A percentile compares a stretch with the other conserved stretches of the same genome.
Evolutionary conservation across 805 yeast genomes (phyloP).

Genomic region (Ogataea pini): DNA sequence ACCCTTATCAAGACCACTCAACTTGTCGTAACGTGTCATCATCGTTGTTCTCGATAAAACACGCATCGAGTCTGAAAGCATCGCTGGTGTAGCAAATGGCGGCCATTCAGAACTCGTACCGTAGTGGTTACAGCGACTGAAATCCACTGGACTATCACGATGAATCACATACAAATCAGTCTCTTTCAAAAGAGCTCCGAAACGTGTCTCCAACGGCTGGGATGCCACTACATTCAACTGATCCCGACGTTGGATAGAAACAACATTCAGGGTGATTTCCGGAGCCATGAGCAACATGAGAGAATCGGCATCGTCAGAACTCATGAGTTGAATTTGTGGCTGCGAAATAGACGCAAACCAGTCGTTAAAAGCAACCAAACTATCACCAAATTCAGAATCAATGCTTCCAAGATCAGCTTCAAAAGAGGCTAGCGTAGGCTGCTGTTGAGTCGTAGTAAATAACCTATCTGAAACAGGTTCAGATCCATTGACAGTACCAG

Average conservation of each 20-base stretch:
- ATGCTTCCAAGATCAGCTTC: neutral
- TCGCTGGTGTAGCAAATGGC: conserved; percentile 76
- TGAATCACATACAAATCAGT: conserved; percentile 73
- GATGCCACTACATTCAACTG: conserved; percentile 16
- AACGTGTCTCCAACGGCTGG: conserved; percentile 59
- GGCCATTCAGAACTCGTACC: conserved; percentile 61
- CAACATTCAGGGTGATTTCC: conserved; percentile 62
- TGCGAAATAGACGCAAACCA: conserved; percentile 67
- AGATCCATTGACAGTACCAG: neutral
- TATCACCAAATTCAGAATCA: conserved; percentile 16
- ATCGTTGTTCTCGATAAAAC: conserved; percentile 66
- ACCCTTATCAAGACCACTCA: conserved; percentile 39
- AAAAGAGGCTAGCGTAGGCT: neutral
- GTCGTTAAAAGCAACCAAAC: conserved; percentile 47
- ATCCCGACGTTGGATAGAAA: conserved; percentile 54
- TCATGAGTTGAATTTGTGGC: conserved; percentile 78
- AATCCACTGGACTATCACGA: conserved; percentile 42
- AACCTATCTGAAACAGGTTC: neutral
- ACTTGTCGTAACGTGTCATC: conserved; percentile 58
- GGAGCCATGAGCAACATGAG: conserved; percentile 76
- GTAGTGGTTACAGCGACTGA: neutral
- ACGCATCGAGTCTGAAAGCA: conserved; percentile 48
- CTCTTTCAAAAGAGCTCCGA: conserved; percentile 64
- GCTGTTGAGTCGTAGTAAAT: neutral
- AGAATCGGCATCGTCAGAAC: conserved; percentile 51